Base-by-base conservation (phyloP, 805 yeast species). In the Cyberlindnera veronae region DNA sequence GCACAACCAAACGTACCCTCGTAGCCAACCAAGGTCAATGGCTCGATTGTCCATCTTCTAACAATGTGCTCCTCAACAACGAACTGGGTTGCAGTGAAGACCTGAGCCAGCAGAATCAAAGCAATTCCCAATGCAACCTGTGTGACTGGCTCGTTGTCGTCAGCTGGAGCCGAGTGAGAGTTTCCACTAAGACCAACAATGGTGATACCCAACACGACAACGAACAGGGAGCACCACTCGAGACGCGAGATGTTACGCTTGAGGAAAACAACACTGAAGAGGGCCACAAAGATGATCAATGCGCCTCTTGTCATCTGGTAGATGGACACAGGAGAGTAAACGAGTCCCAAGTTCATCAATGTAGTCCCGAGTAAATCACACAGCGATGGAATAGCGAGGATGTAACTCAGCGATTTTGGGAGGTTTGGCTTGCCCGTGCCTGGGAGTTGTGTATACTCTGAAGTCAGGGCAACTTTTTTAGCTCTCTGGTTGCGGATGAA, bases 251-350 rank as follows among this genome's bases (percentile, higher is more conserved):
- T 77, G 15, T 57, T 61, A 30, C 77, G 70, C 34, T 72, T 66
- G 47, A 85, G 69, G 53, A 84, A 82, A 1, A 80, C 20, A 28
- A 81, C 81, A 17, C 87, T 79, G 54, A 84, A 71, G 13, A 79
- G 60, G 1, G 90, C 95, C 18, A 84, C 95, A 62, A 83, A 84
- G 30, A 85, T 62, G 31, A 85, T 85, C 30, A 84, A 64, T 0
- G 88, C 76, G 3, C 95, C 93, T 48, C 95, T 67, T n/a, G 84
- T 79, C 95, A 85, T 85, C 58, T 85, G 95, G 60, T 84, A 85
- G 36, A 84, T 73, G 1, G 89, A 81, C 8, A 84, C 93, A 0
- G 93, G 91, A 1, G 81, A 79, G 60, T 78, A 79, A 18, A 83
- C 58, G 45, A 85, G 67, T 0, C 93, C 93, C n/a, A 84, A 58